Evolutionary conservation across 2,329 filamentous ascomycete species (phyloP).

Genomic region (Fusarium marasasianum): DNA sequence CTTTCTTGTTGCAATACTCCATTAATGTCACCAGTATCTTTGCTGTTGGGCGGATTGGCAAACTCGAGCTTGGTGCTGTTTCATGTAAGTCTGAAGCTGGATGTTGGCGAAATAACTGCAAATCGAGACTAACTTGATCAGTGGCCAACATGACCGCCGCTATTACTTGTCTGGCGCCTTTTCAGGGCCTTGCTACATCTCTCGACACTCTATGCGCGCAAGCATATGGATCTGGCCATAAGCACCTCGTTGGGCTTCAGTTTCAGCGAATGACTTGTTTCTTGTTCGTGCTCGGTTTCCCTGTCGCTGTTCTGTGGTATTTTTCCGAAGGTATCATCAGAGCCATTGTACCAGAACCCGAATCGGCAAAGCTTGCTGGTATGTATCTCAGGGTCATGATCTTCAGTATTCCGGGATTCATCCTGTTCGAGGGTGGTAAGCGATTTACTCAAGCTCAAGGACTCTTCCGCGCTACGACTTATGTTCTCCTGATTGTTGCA

Average conservation of each 20-base stretch:
- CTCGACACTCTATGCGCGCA: conserved; percentile 94
- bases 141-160: conserved; percentile 78
- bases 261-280: conserved; percentile 85
- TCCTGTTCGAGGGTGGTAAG: conserved; percentile 80
- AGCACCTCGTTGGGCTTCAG: conserved; percentile 85
- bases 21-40: conserved; percentile 86
- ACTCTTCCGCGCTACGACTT: conserved; percentile 80
- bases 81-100: conserved; percentile 47
- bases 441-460: conserved; percentile 86
- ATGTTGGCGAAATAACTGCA: not conserved
- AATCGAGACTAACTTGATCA: conserved; percentile 26
- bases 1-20: conserved; percentile 83
- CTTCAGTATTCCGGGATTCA: conserved; percentile 78
- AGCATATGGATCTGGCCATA: conserved; percentile 91
- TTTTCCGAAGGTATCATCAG: conserved; percentile 72
- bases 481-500: conserved; percentile 78
- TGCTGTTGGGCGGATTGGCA: conserved; percentile 79
- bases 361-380: conserved; percentile 75
- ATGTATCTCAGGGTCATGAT: conserved; percentile 78
- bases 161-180: conserved; percentile 80
- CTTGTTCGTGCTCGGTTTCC: conserved; percentile 75
- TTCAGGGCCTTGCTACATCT: conserved; percentile 87
- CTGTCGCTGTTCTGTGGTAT: conserved; percentile 77
- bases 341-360: conserved; percentile 56
- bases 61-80: conserved; percentile 60